These are phyloP conservation scores for Xylaria sp. DNA, from an alignment of 2,329 filamentous ascomycete genomes.

Conservation along the genomic window DNA sequence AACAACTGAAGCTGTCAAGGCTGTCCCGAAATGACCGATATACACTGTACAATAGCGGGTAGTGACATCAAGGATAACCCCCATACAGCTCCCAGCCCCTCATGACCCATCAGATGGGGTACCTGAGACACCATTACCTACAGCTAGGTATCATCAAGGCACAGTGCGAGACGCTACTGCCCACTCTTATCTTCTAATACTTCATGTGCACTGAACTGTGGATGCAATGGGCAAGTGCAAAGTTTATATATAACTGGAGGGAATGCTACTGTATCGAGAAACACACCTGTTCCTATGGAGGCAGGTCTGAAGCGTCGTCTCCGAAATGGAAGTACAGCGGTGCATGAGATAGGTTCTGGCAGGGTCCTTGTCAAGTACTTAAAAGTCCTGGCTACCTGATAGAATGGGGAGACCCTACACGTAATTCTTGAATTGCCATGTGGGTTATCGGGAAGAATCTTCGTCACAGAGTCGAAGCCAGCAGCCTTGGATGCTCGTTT, in stretches of 20 bases:
- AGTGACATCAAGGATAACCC: constrained; percentile 34
- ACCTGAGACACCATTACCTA: background rate
- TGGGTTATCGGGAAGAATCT: background rate
- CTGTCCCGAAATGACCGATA: background rate
- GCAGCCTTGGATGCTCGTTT: background rate
- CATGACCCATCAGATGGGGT: background rate
- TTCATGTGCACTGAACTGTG: background rate
- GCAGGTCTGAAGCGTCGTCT: background rate
- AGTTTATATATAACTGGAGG: background rate
- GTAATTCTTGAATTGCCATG: background rate
- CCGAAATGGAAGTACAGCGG: background rate
- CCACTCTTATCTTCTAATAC: background rate
- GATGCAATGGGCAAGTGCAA: background rate
- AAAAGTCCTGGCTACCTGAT: background rate
- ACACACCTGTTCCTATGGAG: background rate
- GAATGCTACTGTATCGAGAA: background rate
- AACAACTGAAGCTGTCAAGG: constrained; percentile 15
- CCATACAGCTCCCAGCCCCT: background rate
- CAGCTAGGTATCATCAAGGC: background rate
- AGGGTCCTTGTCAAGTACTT: background rate
- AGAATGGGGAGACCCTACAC: background rate
- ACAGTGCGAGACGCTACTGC: background rate
- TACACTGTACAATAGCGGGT: constrained; percentile 29
- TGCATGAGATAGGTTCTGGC: background rate
- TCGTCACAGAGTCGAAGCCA: background rate